These are phyloP conservation scores for Caryopteris hybrid DNA, from an alignment of 305 asterid genomes.

Conservation along the genomic window DNA sequence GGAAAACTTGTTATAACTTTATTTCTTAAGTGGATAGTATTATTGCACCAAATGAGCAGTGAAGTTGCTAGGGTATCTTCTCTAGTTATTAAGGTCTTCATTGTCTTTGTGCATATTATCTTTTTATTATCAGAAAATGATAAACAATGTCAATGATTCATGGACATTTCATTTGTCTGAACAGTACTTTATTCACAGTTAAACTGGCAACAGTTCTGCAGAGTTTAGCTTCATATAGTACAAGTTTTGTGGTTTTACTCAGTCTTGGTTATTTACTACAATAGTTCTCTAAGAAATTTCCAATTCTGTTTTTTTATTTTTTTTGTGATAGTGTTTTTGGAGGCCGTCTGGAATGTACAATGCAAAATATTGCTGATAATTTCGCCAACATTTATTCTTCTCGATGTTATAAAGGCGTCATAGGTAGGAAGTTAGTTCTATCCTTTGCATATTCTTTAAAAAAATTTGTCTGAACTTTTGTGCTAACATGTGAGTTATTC, in stretches of 20 bases:
- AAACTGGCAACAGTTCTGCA: constrained; percentile 1
- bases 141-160: background rate
- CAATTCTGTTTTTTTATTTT: constrained; percentile 6
- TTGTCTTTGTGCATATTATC: background rate
- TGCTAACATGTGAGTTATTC: constrained; percentile 19
- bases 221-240: constrained; percentile 1
- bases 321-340: constrained; percentile 65
- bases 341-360: constrained; percentile 97
- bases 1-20: background rate
- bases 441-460: background rate
- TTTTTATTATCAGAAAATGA: background rate
- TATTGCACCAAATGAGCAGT: background rate
- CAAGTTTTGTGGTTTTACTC: background rate
- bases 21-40: background rate
- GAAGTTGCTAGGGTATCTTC: constrained; percentile 9
- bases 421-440: constrained; percentile 45
- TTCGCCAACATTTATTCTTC: constrained; percentile 64
- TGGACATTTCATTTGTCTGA: constrained; percentile 14
- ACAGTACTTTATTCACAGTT: background rate
- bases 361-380: constrained; percentile 96
- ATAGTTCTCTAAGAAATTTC: constrained; percentile 4
- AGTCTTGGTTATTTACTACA: constrained; percentile 5
- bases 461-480: constrained; percentile 14
- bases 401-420: constrained; percentile 57
- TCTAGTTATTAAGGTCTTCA: background rate